These are phyloP conservation scores for Neoarthrinium moseri DNA, from an alignment of 2,329 filamentous ascomycete genomes.

Conservation along the genomic window DNA sequence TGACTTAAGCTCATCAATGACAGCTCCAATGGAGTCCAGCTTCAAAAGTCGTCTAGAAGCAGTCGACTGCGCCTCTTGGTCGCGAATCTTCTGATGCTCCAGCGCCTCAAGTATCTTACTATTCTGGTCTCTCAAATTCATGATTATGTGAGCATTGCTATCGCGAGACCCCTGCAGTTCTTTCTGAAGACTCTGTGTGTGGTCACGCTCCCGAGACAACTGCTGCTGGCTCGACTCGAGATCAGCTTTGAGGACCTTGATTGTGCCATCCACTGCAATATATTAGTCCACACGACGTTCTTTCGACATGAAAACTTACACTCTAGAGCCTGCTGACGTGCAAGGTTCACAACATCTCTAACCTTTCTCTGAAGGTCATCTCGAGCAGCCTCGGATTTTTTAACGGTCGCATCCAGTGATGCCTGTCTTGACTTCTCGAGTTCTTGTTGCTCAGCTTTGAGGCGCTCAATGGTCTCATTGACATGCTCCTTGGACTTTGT, in stretches of 20 bases:
- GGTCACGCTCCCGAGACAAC: constrained; percentile 3
- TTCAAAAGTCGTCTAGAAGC: not conserved
- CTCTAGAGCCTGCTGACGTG: not conserved
- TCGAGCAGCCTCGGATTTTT: not conserved
- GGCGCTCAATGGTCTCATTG: not conserved
- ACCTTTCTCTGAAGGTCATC: not conserved
- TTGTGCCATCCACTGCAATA: not conserved
- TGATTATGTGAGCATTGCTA: not conserved
- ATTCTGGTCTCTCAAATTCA: constrained; percentile 5
- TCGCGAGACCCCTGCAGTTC: constrained; percentile 7
- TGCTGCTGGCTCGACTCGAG: constrained; percentile 7
- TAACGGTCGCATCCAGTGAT: not conserved
- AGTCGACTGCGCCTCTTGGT: not conserved
- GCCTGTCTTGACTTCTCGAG: not conserved
- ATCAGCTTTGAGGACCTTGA: constrained; percentile 1
- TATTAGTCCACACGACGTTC: too few species aligned
- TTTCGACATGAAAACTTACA: not conserved
- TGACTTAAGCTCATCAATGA: constrained; percentile 2
- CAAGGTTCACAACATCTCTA: not conserved
- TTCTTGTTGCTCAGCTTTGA: not conserved
- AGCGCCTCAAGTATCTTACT: constrained; percentile 7
- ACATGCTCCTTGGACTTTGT: constrained; percentile 3
- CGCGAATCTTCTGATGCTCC: not conserved
- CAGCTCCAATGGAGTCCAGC: constrained; percentile 1
- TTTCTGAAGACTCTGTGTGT: not conserved